Percentiles rank a stretch among this genome's conserved stretches.
Evolutionary conservation across 192 early-diverging fungal genomes (phyloP).

Genomic region (Coemansia furcata): DNA sequence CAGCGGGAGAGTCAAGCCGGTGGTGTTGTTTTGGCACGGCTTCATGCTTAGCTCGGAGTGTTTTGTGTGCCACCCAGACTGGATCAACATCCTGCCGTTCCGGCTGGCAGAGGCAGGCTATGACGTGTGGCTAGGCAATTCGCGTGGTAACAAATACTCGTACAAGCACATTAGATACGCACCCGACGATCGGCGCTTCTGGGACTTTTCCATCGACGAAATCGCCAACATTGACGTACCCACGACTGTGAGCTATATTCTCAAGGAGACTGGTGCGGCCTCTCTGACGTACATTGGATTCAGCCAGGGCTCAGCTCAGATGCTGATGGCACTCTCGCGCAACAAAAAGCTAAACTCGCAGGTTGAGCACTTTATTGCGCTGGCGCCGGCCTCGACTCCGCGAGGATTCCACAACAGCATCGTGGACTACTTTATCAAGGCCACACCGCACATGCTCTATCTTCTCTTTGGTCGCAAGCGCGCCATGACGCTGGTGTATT

Average conservation of each 20-base stretch:
- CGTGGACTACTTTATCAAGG: constrained; percentile 78
- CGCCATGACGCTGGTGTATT: constrained; percentile 71
- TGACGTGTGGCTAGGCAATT: constrained; percentile 97
- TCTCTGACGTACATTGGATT: constrained; percentile 93
- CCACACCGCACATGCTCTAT: constrained; percentile 83
- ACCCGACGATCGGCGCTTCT: constrained; percentile 70
- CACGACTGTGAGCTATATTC: constrained; percentile 82
- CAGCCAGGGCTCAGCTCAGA: constrained; percentile 90
- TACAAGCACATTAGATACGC: constrained; percentile 74
- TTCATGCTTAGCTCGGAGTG: constrained; percentile 92
- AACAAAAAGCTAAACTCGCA: constrained; percentile 77
- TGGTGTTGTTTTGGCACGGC: constrained; percentile 92
- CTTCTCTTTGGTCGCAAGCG: constrained; percentile 85
- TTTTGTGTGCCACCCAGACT: constrained; percentile 84
- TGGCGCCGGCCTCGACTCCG: constrained; percentile 90
- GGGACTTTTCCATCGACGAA: constrained; percentile 95
- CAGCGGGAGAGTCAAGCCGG: constrained; percentile 58
- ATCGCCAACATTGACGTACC: constrained; percentile 85
- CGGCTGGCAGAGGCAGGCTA: constrained; percentile 84
- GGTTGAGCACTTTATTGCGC: constrained; percentile 83
- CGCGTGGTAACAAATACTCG: constrained; percentile 92
- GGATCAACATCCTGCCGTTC: constrained; percentile 73
- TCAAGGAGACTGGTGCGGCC: constrained; percentile 74
- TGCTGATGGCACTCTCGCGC: constrained; percentile 82
- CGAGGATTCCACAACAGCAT: constrained; percentile 75